These are phyloP conservation scores for Magnaporthiopsis poae DNA, from an alignment of 2,329 filamentous ascomycete genomes.

Conservation along the genomic window DNA sequence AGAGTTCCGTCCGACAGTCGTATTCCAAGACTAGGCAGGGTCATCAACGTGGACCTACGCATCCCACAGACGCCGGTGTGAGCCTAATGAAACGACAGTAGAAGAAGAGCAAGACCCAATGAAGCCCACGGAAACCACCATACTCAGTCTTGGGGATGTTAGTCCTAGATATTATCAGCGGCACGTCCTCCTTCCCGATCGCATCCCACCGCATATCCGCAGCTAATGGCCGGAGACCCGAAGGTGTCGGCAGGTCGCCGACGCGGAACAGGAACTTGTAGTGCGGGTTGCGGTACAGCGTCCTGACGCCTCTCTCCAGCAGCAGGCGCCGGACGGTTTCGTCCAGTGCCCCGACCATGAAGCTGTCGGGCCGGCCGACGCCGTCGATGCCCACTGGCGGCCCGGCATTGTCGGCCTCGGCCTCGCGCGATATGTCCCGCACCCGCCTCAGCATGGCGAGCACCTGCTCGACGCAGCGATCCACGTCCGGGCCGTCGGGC, in stretches of 20 bases:
- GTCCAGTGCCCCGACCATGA: conserved; percentile 33
- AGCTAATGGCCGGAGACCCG: conserved; percentile 22
- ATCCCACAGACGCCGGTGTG: conserved; percentile 16
- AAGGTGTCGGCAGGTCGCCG: conserved; percentile 30
- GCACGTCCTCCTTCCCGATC: conserved; percentile 42
- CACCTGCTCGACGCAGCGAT: conserved; percentile 25
- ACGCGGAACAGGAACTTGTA: conserved; percentile 51
- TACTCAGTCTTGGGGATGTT: conserved; percentile 46
- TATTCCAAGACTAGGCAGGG: conserved; percentile 37
- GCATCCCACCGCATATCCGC: conserved; percentile 45
- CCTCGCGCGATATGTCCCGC: conserved; percentile 19
- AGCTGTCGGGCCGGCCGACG: conserved; percentile 19
- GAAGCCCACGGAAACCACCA: conserved; percentile 16
- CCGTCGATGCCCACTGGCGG: conserved; percentile 14
- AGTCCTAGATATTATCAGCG: conserved; percentile 44
- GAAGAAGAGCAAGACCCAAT: background rate
- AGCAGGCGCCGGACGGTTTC: conserved; percentile 24
- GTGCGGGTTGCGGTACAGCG: conserved; percentile 27
- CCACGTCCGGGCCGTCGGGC: conserved; percentile 10
- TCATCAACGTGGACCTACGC: conserved; percentile 27
- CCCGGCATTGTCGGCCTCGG: conserved; percentile 14
- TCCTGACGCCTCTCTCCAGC: conserved; percentile 15
- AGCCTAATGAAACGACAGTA: background rate
- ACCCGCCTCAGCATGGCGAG: conserved; percentile 20
- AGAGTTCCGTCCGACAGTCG: conserved; percentile 35